Evolutionary conservation across 2,329 filamentous ascomycete genomes (phyloP).

Genomic region (Colletotrichum falcatum): DNA sequence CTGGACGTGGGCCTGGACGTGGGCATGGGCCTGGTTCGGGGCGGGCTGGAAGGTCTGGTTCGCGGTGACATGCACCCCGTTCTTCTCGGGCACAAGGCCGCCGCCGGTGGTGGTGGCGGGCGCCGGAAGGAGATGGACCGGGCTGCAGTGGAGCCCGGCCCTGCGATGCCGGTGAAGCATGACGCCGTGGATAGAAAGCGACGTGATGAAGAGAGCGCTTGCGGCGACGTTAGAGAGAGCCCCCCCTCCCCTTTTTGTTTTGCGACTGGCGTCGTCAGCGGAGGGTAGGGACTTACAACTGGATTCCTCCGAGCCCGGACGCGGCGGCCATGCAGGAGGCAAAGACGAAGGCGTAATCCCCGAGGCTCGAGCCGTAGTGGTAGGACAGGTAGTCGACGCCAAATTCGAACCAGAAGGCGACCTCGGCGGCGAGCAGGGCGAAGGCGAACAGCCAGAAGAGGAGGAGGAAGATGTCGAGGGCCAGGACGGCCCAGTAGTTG

Average conservation of each 20-base stretch:
- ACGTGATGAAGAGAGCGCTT: constrained; percentile 57
- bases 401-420: background rate
- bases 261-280: background rate
- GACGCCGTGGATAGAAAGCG: constrained; percentile 56
- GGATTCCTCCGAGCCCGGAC: constrained; percentile 55
- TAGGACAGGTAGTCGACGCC: constrained; percentile 38
- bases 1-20: constrained; percentile 8
- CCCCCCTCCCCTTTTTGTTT: no score
- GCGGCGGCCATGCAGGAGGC: constrained; percentile 50
- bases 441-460: constrained; percentile 65
- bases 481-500: constrained; percentile 65
- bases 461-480: constrained; percentile 62
- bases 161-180: constrained; percentile 58
- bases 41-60: constrained; percentile 6
- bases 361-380: constrained; percentile 43
- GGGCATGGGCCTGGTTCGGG: background rate
- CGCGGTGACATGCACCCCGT: constrained; percentile 12
- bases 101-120: constrained; percentile 36
- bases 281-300: constrained; percentile 54
- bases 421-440: constrained; percentile 52
- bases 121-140: constrained; percentile 40
- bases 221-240: constrained; percentile 1
- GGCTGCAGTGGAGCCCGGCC: constrained; percentile 55
- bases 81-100: constrained; percentile 45
- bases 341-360: constrained; percentile 36